Evolutionary conservation across 2,329 filamentous ascomycete species (phyloP).

Genomic region (Hymenoscyphus infarciens): DNA sequence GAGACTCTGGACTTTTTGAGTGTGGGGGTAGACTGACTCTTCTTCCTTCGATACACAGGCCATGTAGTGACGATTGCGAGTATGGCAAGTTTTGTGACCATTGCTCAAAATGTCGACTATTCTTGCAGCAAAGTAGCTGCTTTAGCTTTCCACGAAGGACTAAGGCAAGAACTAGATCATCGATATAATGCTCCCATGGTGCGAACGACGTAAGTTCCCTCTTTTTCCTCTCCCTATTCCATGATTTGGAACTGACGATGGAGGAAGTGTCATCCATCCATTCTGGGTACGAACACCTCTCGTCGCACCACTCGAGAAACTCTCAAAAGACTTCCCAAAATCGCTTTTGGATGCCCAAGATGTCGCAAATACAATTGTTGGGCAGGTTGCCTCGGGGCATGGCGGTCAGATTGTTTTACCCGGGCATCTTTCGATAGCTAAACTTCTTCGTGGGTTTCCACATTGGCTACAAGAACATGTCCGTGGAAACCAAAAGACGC

Average conservation of each 20-base stretch:
- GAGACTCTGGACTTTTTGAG: background rate
- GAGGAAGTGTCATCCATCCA: slow-evolving; percentile 61
- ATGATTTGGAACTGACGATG: no score
- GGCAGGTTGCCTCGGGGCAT: slow-evolving; percentile 54
- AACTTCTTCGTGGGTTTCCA: slow-evolving; percentile 1
- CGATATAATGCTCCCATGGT: slow-evolving; percentile 61
- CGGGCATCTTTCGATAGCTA: background rate
- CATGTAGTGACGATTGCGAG: slow-evolving; percentile 70
- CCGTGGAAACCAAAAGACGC: background rate
- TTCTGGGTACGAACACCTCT: slow-evolving; percentile 58
- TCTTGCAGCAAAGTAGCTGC: slow-evolving; percentile 62
- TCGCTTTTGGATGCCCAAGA: slow-evolving; percentile 56
- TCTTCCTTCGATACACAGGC: slow-evolving; percentile 39
- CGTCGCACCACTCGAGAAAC: slow-evolving; percentile 41
- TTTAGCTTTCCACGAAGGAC: slow-evolving; percentile 64
- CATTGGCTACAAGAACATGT: slow-evolving; percentile 7
- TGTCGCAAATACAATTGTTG: slow-evolving; percentile 60
- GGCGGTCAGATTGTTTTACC: slow-evolving; percentile 57
- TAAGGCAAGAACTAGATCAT: slow-evolving; percentile 54
- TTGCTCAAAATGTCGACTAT: slow-evolving; percentile 60
- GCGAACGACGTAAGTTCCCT: slow-evolving; percentile 48
- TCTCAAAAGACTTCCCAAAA: slow-evolving; percentile 48
- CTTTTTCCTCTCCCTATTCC: background rate
- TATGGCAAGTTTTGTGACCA: slow-evolving; percentile 59
- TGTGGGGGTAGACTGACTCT: background rate